A percentile compares a stretch with the other conserved stretches of the same genome.
Evolutionary conservation across 345 rosid genomes (phyloP).

Genomic region (Murraya paniculata): DNA sequence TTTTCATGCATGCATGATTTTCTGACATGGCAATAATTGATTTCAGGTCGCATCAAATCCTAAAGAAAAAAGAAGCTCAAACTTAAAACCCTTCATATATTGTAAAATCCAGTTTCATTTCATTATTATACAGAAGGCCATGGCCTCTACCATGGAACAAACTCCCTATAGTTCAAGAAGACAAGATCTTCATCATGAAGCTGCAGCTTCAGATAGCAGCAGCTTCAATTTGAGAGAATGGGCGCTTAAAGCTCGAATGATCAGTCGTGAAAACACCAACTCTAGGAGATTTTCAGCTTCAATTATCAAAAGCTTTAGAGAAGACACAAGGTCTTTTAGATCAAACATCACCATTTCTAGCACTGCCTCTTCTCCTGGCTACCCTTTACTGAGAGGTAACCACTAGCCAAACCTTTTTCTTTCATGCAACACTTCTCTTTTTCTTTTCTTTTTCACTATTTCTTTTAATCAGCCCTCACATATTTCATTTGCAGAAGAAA

Average conservation of each 20-base stretch:
- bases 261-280: constrained; percentile 41
- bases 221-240: constrained; percentile 51
- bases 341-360: constrained; percentile 70
- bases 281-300: constrained; percentile 86
- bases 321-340: constrained; percentile 61
- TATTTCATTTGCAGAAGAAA: constrained; percentile 54
- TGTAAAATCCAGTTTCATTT: background rate
- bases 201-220: constrained; percentile 21
- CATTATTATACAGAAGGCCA: constrained; percentile 4
- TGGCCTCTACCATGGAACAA: constrained; percentile 35
- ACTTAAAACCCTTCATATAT: background rate
- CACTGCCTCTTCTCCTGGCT: constrained; percentile 95
- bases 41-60: background rate
- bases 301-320: constrained; percentile 66
- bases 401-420: background rate
- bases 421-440: background rate
- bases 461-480: background rate
- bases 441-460: background rate
- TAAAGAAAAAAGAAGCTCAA: background rate
- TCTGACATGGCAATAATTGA: background rate
- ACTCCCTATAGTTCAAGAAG: constrained; percentile 18
- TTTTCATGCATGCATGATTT: background rate
- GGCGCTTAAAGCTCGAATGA: constrained; percentile 47
- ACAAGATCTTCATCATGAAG: constrained; percentile 13
- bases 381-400: constrained; percentile 44